Conservation (phyloP, 495 filamentous ascomycete species). For the Daldinia decipiens region DNA sequence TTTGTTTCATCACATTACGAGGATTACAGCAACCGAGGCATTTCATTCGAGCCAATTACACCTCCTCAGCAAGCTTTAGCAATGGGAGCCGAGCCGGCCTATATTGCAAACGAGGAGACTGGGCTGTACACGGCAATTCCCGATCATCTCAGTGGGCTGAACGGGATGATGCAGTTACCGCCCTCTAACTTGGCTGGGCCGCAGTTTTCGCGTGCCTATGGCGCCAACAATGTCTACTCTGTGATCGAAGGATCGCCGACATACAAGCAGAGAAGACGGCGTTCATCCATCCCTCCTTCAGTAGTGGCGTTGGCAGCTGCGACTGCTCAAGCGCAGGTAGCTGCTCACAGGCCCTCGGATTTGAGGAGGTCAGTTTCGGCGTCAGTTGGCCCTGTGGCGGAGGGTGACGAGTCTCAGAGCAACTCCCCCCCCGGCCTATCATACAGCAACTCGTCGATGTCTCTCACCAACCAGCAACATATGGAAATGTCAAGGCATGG, state of each 20-base stretch:
- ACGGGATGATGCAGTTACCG: conserved; percentile 89
- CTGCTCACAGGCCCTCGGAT: conserved; percentile 79
- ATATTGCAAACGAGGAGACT: conserved; percentile 97
- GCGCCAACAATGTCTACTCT: conserved; percentile 84
- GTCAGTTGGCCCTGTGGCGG: conserved; percentile 83
- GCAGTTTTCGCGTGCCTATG: conserved; percentile 79
- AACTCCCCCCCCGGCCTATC: conserved; percentile 74
- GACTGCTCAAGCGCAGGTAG: conserved; percentile 61
- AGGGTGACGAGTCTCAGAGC: conserved; percentile 76
- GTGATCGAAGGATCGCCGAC: conserved; percentile 97
- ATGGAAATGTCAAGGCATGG: conserved; percentile 86
- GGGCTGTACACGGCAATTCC: conserved; percentile 94
- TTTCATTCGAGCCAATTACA: conserved; percentile 96
- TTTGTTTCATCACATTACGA: conserved; percentile 97
- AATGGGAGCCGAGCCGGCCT: conserved; percentile 86
- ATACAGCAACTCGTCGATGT: conserved; percentile 71
- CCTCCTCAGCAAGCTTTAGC: conserved; percentile 88
- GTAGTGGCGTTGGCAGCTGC: conserved; percentile 71
- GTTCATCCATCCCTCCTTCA: conserved; percentile 87
- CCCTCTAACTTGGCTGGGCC: conserved; percentile 83
- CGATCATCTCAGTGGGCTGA: conserved; percentile 74
- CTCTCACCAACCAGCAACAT: conserved; percentile 68
- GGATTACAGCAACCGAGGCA: conserved; percentile 94
- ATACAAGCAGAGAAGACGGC: conserved; percentile 94
- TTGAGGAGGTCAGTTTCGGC: conserved; percentile 90